phyloP scores from a whole-genome alignment of 2,329 filamentous ascomycete species.

The Cladorrhinum sp. region DNA sequence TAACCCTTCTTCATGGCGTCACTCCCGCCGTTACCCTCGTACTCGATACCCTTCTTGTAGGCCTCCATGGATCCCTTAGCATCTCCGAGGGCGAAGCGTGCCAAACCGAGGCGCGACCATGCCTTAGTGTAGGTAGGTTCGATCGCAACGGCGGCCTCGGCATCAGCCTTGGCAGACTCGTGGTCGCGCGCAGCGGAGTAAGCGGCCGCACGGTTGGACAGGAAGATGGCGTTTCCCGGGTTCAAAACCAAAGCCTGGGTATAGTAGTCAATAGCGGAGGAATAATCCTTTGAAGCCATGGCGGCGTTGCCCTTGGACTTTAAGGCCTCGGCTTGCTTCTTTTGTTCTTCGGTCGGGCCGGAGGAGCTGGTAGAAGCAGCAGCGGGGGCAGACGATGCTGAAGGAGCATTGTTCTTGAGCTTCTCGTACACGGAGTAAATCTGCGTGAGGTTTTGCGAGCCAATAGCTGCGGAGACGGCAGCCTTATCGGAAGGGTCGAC shows the following conservation, averaged over 20 bases:
- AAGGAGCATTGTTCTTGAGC: conserved; percentile 59
- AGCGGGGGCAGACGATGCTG: conserved; percentile 36
- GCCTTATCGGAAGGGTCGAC: conserved; percentile 77
- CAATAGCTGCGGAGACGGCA: conserved; percentile 73
- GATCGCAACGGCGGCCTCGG: conserved; percentile 81
- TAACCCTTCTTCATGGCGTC: conserved; percentile 97
- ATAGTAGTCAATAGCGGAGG: conserved; percentile 78
- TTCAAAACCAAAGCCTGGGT: conserved; percentile 78
- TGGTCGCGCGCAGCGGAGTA: conserved; percentile 84
- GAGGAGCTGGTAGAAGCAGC: conserved; percentile 35
- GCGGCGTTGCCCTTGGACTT: conserved; percentile 91
- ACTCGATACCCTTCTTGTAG: conserved; percentile 87
- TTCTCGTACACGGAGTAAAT: conserved; percentile 98
- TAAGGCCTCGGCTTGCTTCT: conserved; percentile 79
- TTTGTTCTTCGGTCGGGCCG: conserved; percentile 53
- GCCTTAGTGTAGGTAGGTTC: conserved; percentile 96
- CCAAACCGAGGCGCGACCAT: conserved; percentile 90
- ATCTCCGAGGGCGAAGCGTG: conserved; percentile 87
- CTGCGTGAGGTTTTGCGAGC: conserved; percentile 79
- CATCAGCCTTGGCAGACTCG: conserved; percentile 78
- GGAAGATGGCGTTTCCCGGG: conserved; percentile 89
- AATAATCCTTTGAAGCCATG: conserved; percentile 93
- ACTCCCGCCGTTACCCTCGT: conserved; percentile 89
- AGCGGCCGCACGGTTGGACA: conserved; percentile 94
- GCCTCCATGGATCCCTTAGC: conserved; percentile 91